Evolutionary conservation across 208 protist genomes (phyloP).

Genomic region (Trypanosoma mega): DNA sequence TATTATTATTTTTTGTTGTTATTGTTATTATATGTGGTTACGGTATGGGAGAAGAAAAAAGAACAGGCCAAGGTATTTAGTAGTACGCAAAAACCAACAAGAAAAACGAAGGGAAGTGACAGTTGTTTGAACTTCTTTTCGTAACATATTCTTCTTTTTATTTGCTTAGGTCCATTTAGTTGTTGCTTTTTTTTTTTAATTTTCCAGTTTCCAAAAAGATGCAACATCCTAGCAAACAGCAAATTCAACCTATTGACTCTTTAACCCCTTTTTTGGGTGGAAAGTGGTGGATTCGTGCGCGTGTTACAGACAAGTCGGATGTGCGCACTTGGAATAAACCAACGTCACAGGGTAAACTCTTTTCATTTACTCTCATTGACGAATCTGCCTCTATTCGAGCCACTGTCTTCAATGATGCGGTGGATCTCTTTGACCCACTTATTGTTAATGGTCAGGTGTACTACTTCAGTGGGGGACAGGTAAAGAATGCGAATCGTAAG

Average conservation of each 20-base stretch:
- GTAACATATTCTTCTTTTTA: too few species aligned
- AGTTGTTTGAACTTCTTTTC: too few species aligned
- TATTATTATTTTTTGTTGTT: too few species aligned
- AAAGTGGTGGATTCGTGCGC: constrained; percentile 90
- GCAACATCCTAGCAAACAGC: constrained; percentile 60
- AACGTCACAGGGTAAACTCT: constrained; percentile 89
- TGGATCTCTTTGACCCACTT: constrained; percentile 86
- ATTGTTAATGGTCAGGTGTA: constrained; percentile 89
- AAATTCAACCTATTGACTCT: constrained; percentile 92
- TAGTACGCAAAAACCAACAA: too few species aligned
- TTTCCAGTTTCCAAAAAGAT: constrained; percentile 20
- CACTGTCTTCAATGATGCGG: constrained; percentile 92
- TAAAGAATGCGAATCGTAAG: constrained; percentile 90
- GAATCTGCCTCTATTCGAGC: constrained; percentile 88
- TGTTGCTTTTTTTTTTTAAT: constrained; percentile 2
- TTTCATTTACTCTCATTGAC: constrained; percentile 91
- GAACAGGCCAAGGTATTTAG: too few species aligned
- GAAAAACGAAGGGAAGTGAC: too few species aligned
- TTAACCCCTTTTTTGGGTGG: constrained; percentile 85
- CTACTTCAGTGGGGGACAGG: constrained; percentile 90
- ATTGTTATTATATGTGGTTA: too few species aligned
- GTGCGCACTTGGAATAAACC: constrained; percentile 93
- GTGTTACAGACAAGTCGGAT: constrained; percentile 89
- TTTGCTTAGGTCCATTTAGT: constrained; percentile 92
- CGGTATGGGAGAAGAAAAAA: too few species aligned